A percentile compares a stretch with the other conserved stretches of the same genome.
phyloP scores from a whole-genome alignment of 768 basidiomycete genomes.

The Flagelloscypha sp. region DNA sequence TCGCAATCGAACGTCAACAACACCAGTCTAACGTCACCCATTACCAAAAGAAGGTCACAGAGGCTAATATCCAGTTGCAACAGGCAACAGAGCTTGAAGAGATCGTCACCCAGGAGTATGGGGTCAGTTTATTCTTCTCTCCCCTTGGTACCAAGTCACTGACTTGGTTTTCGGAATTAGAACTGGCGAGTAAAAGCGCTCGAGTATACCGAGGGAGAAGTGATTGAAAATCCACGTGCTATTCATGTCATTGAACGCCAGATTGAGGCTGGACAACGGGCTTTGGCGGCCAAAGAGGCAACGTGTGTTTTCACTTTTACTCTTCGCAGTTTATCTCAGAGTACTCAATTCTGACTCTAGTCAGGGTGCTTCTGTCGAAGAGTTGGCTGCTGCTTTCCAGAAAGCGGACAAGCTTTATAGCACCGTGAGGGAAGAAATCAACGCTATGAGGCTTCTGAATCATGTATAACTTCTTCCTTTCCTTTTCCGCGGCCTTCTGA shows the following conservation, averaged over 20 bases:
- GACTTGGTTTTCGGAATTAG: too few relatives aligned
- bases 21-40: conserved; percentile 41
- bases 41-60: conserved; percentile 44
- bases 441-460: conserved; percentile 55
- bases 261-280: conserved; percentile 54
- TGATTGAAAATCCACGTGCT: conserved; percentile 52
- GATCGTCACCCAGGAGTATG: conserved; percentile 35
- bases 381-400: conserved; percentile 66
- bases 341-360: conserved; percentile 24
- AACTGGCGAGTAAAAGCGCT: conserved; percentile 59
- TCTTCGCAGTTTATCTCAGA: conserved; percentile 3
- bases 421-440: conserved; percentile 56
- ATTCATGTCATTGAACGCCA: conserved; percentile 48
- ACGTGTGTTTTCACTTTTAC: conserved; percentile 29
- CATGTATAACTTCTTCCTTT: conserved; percentile 37
- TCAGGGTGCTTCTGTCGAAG: conserved; percentile 70
- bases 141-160: too few relatives aligned
- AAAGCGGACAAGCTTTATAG: conserved; percentile 51
- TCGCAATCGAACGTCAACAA: conserved; percentile 38
- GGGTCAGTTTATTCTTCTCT: conserved; percentile 19
- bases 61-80: conserved; percentile 33
- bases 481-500: not conserved
- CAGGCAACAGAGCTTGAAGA: conserved; percentile 24
- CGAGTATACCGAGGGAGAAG: conserved; percentile 50
- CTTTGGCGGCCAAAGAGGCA: conserved; percentile 59